Percentiles rank a stretch among this genome's conserved stretches.
Evolutionary conservation across 2,329 filamentous ascomycete species (phyloP).

Genomic region (Pseudonectria buxi): DNA sequence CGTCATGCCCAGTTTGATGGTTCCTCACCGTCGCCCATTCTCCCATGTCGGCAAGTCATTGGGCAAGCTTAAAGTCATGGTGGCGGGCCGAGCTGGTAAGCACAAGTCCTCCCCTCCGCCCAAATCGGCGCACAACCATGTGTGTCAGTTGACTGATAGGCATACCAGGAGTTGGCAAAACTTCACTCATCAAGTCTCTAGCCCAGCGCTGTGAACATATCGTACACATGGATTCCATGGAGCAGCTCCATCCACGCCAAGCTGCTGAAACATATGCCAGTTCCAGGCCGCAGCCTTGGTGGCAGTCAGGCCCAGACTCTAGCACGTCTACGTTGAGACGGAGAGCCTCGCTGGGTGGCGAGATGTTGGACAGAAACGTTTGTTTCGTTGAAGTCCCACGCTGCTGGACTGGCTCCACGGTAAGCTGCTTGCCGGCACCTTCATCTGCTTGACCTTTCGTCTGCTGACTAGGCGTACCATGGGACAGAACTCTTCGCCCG

Average conservation of each 20-base stretch:
- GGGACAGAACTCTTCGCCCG: slow-evolving; percentile 51
- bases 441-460: slow-evolving; percentile 1
- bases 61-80: slow-evolving; percentile 80
- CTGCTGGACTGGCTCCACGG: slow-evolving; percentile 46
- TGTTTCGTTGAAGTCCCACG: slow-evolving; percentile 87
- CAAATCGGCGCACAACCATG: too few species aligned
- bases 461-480: slow-evolving; percentile 31
- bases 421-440: slow-evolving; percentile 27
- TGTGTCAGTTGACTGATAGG: slow-evolving; percentile 5
- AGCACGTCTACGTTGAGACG: slow-evolving; percentile 47
- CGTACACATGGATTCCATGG: slow-evolving; percentile 76
- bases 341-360: slow-evolving; percentile 60
- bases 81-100: slow-evolving; percentile 71
- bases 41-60: slow-evolving; percentile 78
- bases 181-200: slow-evolving; percentile 80
- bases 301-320: slow-evolving; percentile 79
- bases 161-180: slow-evolving; percentile 70
- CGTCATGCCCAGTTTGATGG: slow-evolving; percentile 94
- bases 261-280: slow-evolving; percentile 70
- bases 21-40: slow-evolving; percentile 84
- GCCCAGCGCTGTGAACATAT: slow-evolving; percentile 85
- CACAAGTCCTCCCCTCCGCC: not conserved
- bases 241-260: slow-evolving; percentile 20
- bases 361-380: slow-evolving; percentile 80
- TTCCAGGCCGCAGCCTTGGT: slow-evolving; percentile 77